Evolutionary conservation across 495 filamentous ascomycete genomes (phyloP).

Genomic region (Entonaema liquescens): DNA sequence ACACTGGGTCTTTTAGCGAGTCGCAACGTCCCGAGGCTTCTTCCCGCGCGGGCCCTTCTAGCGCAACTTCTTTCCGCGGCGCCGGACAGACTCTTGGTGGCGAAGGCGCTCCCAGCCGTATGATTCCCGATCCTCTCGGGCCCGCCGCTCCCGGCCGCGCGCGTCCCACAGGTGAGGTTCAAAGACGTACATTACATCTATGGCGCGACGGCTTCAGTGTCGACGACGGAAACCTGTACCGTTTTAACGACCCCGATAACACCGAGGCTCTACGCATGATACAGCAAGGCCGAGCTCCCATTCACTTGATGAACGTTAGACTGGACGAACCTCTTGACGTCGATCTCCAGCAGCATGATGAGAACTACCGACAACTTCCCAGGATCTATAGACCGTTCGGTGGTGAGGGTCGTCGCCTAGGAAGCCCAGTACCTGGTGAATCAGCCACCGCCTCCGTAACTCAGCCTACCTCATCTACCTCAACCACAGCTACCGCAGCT

Average conservation of each 20-base stretch:
- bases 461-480: constrained; percentile 42
- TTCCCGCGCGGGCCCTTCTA: constrained; percentile 56
- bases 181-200: constrained; percentile 78
- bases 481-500: constrained; percentile 58
- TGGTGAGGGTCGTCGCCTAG: constrained; percentile 85
- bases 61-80: constrained; percentile 74
- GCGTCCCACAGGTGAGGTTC: constrained; percentile 46
- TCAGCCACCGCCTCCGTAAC: constrained; percentile 45
- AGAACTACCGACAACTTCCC: constrained; percentile 83
- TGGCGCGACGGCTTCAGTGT: constrained; percentile 96
- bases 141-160: constrained; percentile 40
- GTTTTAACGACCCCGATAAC: constrained; percentile 89
- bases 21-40: constrained; percentile 63
- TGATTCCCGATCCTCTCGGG: constrained; percentile 71
- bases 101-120: constrained; percentile 80
- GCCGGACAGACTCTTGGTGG: constrained; percentile 87
- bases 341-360: constrained; percentile 83
- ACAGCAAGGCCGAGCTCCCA: constrained; percentile 82
- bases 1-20: constrained; percentile 55
- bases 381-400: constrained; percentile 87
- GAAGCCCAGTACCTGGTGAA: constrained; percentile 83
- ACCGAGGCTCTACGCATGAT: constrained; percentile 83
- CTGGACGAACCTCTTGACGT: constrained; percentile 90
- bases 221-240: constrained; percentile 90
- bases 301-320: constrained; percentile 87